Evolutionary conservation across 495 filamentous ascomycete genomes (phyloP), one percentile per base, ranked within the genome.

Genomic region (Annulohypoxylon bovei): DNA sequence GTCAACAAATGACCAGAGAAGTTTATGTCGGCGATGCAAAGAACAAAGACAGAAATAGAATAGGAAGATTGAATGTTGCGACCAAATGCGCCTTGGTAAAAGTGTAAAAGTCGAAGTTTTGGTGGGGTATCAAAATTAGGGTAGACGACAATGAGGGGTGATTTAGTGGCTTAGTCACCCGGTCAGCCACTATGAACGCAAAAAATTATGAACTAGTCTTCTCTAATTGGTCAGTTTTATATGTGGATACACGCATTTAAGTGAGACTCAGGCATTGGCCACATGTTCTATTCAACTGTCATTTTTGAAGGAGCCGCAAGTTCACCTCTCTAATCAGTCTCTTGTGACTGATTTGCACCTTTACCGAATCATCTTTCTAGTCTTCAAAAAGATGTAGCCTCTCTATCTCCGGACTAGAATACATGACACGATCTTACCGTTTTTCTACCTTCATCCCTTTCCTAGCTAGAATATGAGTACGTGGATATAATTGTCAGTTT

Each of bases 71-170:
- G 42, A 22, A 4, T 39, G 16, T 61, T 58, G 65, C 71, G 73
- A 74, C 61, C 39, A 70, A 73, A 65, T 77, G 50, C 67, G 70
- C 66, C 64, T 40, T 59, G 33, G 37, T 32, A 60, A 44, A 67
- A 66, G 44, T 55, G 37, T 32, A 60, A 44, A 67, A 66, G 44
- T 55, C 40, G 4, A 25, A 40, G 49, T 33, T 53, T 53, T 61
- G 60, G 70, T 67, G 70, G 64, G 64, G 70, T 68, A 72, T 55
- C 39, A 62, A 72, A 72, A 72, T 64, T 72, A 72, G 65, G 70
- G 70, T 72, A 67, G 47, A 47, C 23, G 52, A 44, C 35, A 47
- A 66, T 57, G 68, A 71, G 62, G 68, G 68, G 68, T 67, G 62
- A 59, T 52, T 59, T 53, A 2, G 47, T 60, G 64, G 60, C 64